phyloP scores from a whole-genome alignment of 768 basidiomycete genomes.

The Suillus tomentosus region DNA sequence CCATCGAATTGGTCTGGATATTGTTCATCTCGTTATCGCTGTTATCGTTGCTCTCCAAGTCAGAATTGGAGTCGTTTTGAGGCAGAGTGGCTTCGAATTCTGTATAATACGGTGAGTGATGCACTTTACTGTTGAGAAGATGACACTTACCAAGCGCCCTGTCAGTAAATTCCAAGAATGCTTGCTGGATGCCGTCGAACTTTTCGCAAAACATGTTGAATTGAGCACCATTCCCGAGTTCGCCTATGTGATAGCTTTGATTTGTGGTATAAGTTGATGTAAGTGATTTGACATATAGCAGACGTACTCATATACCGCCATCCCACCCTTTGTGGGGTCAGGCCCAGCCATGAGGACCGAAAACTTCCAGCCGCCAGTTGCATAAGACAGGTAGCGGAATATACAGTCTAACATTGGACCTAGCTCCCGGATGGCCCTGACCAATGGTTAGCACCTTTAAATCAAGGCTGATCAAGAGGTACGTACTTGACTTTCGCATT shows the following conservation, averaged over 20 bases:
- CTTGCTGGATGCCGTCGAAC: neutral
- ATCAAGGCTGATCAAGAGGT: neutral
- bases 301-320: neutral
- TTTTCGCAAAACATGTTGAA: neutral
- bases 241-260: constrained; percentile 1
- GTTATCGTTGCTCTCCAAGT: neutral
- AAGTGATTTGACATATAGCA: neutral
- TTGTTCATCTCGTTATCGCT: neutral
- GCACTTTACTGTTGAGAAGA: neutral
- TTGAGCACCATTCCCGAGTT: neutral
- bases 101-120: neutral
- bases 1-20: no score
- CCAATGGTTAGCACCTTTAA: neutral
- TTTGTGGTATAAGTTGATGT: neutral
- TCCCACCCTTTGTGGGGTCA: neutral
- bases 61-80: neutral
- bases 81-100: neutral
- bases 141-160: neutral
- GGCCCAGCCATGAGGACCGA: neutral
- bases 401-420: neutral
- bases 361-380: neutral
- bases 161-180: neutral
- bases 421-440: neutral
- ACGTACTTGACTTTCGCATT: neutral
- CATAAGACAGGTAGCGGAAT: neutral